Base-by-base conservation (phyloP, 1,284 basidiomycete genomes). In the Cutaneotrichosporon sp. region DNA sequence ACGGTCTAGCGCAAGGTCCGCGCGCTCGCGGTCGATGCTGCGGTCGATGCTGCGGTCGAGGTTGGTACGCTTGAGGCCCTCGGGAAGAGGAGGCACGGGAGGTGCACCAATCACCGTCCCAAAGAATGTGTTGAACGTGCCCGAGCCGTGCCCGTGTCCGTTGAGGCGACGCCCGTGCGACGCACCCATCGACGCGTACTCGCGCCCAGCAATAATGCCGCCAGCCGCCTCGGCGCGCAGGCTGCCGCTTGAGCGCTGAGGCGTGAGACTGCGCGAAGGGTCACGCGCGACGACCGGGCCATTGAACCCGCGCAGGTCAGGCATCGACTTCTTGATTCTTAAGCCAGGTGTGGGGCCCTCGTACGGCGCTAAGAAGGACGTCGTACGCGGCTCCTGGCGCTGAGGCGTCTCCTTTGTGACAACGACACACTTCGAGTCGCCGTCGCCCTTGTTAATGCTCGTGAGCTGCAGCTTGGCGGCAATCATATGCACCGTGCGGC, bases 321-420 rank as follows among this genome's bases (percentile, higher is more conserved):
- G 94, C 94, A 97, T 97, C 18, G 92, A 95, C 82, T 96, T 96
- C 84, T 97, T 97, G 79, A 89, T 87, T 57, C 92, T 87, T 63
- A 96, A 84, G 32, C 70, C 81, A 84, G 84, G 36, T 84, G 84
- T 60, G 89, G 84, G 79, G 86, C 87, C 40, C 86, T 89, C 68
- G 64, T 80, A 78, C 0, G 78, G 76, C 4, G 75, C 73, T 18
- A 79, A 76, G 70, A 75, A 78, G 36, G 72, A 64, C 81, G 81
- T 67, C 79, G 84, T 74, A 81, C 81, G 66, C 74, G 76, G 68
- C 56, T 58, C 55, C 18, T 50, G 53, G 18, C 60, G 50, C 14
- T 51, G 38, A 0, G 67, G 62, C 50, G 69, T 74, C 30, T 75
- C 76, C 53, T 80, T 76, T 1, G 90, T 92, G 22, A 99, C 94